These are phyloP conservation scores for Annulohypoxylon moriforme DNA, from an alignment of 495 filamentous ascomycete species.

Conservation along the genomic window DNA sequence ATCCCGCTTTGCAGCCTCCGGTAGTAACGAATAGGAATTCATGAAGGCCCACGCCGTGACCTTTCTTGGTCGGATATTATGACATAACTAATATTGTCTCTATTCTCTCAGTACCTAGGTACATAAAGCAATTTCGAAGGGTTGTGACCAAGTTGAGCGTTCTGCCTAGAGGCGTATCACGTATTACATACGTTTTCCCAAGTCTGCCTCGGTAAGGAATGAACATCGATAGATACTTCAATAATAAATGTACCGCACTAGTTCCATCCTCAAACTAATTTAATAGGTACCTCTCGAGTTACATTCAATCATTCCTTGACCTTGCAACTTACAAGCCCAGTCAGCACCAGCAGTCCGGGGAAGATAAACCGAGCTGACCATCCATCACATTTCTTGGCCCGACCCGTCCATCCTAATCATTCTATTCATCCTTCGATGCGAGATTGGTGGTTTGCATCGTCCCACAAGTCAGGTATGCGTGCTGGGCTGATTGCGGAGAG, in stretches of 20 bases:
- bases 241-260: neutral
- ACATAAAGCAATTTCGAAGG: neutral
- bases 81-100: neutral
- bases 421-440: constrained; percentile 24
- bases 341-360: neutral
- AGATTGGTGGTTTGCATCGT: constrained; percentile 27
- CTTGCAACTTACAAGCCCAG: neutral
- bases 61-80: neutral
- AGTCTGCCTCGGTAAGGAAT: neutral
- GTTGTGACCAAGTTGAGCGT: neutral
- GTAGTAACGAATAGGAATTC: constrained; percentile 26
- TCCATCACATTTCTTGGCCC: neutral
- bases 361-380: neutral
- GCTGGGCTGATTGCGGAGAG: constrained; percentile 2
- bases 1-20: constrained; percentile 28
- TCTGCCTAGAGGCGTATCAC: neutral
- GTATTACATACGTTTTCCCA: neutral
- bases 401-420: neutral
- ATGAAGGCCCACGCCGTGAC: neutral
- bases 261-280: neutral
- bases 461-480: constrained; percentile 12
- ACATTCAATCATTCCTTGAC: neutral
- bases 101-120: neutral
- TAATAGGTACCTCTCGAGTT: neutral
- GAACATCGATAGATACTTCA: neutral